These are phyloP conservation scores for Buddleja alternifolia DNA, from an alignment of 257 asterid genomes.

Conservation along the genomic window DNA sequence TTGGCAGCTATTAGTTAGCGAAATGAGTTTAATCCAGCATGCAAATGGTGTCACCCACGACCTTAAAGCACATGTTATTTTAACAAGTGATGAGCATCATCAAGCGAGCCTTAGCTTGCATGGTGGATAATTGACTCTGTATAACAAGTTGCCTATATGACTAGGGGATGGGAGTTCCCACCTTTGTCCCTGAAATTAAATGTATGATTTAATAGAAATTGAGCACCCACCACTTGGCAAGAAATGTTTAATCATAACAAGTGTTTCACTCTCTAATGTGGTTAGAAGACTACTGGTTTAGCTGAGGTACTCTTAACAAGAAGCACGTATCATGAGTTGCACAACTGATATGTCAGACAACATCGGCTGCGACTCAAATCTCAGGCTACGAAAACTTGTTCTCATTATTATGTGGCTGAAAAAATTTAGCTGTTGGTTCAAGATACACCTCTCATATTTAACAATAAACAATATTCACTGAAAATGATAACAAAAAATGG, in stretches of 20 bases:
- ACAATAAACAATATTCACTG: neutral
- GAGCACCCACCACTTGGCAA: no score
- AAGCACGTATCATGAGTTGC: no score
- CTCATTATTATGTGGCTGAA: neutral
- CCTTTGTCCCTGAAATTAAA: neutral
- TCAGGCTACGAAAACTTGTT: neutral
- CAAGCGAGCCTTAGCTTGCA: neutral
- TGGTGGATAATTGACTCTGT: no score
- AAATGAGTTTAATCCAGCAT: slow-evolving; percentile 3
- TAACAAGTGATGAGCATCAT: neutral
- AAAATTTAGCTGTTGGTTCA: neutral
- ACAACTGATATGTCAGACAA: no score
- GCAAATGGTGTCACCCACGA: no score
- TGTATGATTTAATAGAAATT: no score
- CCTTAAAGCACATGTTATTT: neutral
- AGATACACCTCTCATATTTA: neutral
- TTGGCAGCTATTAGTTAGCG: neutral
- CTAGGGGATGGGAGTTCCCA: neutral
- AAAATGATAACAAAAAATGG: neutral
- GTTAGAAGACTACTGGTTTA: no score
- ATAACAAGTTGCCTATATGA: neutral
- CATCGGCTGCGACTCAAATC: no score
- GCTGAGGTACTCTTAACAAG: no score
- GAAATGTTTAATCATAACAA: no score
- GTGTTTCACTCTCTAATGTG: no score